Conservation (phyloP, 345 rosid species). For the Laguncularia racemosa region DNA sequence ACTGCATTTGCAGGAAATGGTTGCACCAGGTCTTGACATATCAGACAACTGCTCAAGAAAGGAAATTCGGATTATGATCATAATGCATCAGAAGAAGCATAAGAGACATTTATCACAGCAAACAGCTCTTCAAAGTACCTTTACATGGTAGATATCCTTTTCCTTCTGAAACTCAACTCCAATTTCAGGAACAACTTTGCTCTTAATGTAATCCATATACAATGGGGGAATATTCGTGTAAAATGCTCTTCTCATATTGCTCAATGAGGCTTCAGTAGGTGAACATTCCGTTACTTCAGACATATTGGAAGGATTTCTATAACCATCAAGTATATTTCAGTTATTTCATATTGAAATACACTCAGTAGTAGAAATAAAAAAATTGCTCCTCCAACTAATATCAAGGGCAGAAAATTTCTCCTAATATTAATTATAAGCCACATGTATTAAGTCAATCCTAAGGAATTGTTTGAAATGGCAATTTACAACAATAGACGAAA, state of each 20-base stretch:
- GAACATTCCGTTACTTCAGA: constrained; percentile 1
- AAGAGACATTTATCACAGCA: not conserved
- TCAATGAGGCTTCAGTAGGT: constrained; percentile 18
- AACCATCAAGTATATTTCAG: not conserved
- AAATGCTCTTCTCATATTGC: constrained; percentile 21
- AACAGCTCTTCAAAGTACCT: constrained; percentile 25
- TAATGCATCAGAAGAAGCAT: constrained; percentile 1
- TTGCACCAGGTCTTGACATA: not conserved
- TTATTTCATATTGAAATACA: too few species aligned
- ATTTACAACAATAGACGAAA: too few species aligned
- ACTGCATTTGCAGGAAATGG: constrained; percentile 4
- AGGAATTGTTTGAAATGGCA: too few species aligned
- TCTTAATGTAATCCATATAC: constrained; percentile 22
- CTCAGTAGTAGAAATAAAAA: not conserved
- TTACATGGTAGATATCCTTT: constrained; percentile 46
- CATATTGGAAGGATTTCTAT: constrained; percentile 7
- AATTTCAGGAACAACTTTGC: constrained; percentile 28
- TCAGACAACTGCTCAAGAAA: constrained; percentile 8
- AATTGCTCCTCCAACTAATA: not conserved
- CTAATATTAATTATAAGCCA: not conserved
- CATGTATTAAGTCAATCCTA: too few species aligned
- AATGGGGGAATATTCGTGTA: constrained; percentile 33
- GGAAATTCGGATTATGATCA: not conserved
- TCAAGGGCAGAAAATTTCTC: not conserved
- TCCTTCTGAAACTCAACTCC: constrained; percentile 24